Evolutionary conservation across 805 yeast genomes (phyloP).

Genomic region (Starmerella tilneyi): DNA sequence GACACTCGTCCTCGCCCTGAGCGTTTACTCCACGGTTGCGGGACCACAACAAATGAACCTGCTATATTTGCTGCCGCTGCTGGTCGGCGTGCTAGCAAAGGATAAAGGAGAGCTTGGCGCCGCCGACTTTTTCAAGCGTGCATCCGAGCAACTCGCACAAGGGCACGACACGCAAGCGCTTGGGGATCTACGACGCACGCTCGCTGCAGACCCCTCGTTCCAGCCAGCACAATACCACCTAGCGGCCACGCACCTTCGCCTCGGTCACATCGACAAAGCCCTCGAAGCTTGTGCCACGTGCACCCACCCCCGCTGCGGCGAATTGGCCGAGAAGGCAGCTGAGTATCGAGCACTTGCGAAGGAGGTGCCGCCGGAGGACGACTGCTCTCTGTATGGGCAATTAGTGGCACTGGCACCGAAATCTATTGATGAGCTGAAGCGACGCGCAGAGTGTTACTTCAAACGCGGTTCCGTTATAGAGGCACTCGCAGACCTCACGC

Average conservation of each 20-base stretch:
- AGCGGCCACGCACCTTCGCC: constrained; percentile 28
- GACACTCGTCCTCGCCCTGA: constrained; percentile 4
- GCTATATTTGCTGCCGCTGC: constrained; percentile 6
- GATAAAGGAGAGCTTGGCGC: constrained; percentile 10
- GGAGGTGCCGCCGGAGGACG: constrained; percentile 5
- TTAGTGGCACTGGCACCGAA: constrained; percentile 28
- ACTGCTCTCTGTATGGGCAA: not conserved
- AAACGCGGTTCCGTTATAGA: constrained; percentile 27
- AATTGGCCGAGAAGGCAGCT: constrained; percentile 17
- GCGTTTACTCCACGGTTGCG: not conserved
- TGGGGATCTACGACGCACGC: constrained; percentile 29
- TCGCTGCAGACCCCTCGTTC: constrained; percentile 31
- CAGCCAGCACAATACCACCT: constrained; percentile 32
- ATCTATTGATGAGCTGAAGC: constrained; percentile 23
- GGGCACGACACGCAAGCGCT: constrained; percentile 32
- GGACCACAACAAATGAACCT: constrained; percentile 1
- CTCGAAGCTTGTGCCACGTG: constrained; percentile 19
- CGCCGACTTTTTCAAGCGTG: constrained; percentile 32
- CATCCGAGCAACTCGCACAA: constrained; percentile 31
- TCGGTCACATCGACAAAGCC: constrained; percentile 28
- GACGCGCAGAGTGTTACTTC: constrained; percentile 31
- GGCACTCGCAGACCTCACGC: constrained; percentile 31
- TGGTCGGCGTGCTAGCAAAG: constrained; percentile 2
- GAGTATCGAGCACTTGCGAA: constrained; percentile 10
- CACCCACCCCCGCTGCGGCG: constrained; percentile 21